phyloP scores from a whole-genome alignment of 2,329 filamentous ascomycete species.

The Fusarium sp. region DNA sequence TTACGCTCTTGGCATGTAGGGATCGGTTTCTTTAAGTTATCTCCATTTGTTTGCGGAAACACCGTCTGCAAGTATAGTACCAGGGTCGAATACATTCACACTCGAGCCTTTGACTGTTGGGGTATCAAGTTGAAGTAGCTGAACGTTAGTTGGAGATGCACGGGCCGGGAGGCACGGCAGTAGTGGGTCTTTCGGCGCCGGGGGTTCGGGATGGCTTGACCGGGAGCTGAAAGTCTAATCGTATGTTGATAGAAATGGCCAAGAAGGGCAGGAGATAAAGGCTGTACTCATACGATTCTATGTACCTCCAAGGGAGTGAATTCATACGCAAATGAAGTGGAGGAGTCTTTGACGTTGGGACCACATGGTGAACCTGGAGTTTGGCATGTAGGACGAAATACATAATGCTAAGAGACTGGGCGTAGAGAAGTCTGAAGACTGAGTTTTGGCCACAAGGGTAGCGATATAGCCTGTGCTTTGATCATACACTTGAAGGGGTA shows the following conservation, averaged over 20 bases:
- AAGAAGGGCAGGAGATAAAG: neutral
- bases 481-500: neutral
- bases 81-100: neutral
- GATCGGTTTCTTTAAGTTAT: conserved; percentile 16
- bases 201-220: neutral
- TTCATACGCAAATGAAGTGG: neutral
- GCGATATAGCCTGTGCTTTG: neutral
- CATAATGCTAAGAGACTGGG: neutral
- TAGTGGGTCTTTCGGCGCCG: conserved; percentile 3
- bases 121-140: neutral
- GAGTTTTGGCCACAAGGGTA: neutral
- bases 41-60: neutral
- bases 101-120: neutral
- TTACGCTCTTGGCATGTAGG: conserved; percentile 13
- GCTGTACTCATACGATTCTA: neutral
- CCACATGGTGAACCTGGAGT: neutral
- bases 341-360: neutral
- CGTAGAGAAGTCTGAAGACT: neutral
- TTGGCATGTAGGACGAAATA: neutral
- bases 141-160: neutral
- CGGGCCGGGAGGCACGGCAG: neutral
- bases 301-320: neutral
- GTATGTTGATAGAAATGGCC: neutral
- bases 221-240: neutral
- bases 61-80: neutral